phyloP scores from a whole-genome alignment of 495 filamentous ascomycete species.

The Trichoderma virens region DNA sequence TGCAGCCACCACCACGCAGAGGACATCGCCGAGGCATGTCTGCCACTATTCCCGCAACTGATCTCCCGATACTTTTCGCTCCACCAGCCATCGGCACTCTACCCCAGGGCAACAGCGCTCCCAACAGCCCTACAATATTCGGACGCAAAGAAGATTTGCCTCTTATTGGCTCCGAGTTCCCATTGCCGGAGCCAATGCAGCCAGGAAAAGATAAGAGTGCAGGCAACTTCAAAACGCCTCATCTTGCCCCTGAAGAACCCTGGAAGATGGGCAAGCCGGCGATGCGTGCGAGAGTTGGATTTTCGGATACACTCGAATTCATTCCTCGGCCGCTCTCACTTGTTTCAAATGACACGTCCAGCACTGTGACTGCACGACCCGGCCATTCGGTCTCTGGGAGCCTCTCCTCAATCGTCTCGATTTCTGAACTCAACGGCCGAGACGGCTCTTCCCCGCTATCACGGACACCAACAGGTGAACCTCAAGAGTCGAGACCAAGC shows the following conservation, averaged over 20 bases:
- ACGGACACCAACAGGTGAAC: constrained; percentile 22
- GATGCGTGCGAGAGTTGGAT: constrained; percentile 47
- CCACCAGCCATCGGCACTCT: constrained; percentile 3
- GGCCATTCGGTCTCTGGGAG: constrained; percentile 57
- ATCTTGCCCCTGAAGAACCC: background rate
- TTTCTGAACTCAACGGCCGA: constrained; percentile 30
- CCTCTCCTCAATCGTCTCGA: constrained; percentile 53
- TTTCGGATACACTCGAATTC: constrained; percentile 55
- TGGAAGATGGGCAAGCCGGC: constrained; percentile 18
- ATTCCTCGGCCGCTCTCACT: constrained; percentile 67
- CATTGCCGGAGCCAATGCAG: constrained; percentile 19
- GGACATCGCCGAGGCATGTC: constrained; percentile 81
- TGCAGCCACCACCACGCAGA: constrained; percentile 47
- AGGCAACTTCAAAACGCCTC: constrained; percentile 13
- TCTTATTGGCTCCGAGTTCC: constrained; percentile 24
- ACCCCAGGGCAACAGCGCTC: constrained; percentile 54
- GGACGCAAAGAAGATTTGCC: constrained; percentile 18
- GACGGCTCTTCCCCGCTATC: constrained; percentile 22
- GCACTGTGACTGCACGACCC: constrained; percentile 52
- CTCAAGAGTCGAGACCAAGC: constrained; percentile 37
- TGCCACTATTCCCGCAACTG: constrained; percentile 78
- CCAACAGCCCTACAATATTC: constrained; percentile 55
- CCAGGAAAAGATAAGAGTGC: constrained; percentile 11
- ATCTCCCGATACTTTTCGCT: constrained; percentile 58
- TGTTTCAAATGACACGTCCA: constrained; percentile 67